These are phyloP conservation scores for Capsicum pubescens DNA, from an alignment of 257 asterid species.

Conservation along the genomic window DNA sequence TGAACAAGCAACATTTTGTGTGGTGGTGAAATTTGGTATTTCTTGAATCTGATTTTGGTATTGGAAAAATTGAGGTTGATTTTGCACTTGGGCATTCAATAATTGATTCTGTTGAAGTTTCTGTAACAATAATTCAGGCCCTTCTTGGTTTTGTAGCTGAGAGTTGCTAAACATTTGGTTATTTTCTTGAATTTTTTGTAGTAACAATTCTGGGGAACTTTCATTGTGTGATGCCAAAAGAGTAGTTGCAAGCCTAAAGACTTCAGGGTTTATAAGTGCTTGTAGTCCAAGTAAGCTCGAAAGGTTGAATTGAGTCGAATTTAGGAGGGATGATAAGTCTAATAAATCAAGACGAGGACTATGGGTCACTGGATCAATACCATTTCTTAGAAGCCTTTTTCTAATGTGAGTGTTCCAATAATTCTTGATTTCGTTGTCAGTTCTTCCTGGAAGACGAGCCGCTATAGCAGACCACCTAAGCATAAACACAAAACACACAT, in stretches of 20 bases:
- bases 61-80: slow-evolving; percentile 43
- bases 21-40: slow-evolving; percentile 34
- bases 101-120: slow-evolving; percentile 39
- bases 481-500: neutral
- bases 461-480: slow-evolving; percentile 90
- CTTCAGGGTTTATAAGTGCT: slow-evolving; percentile 71
- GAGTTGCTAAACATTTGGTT: slow-evolving; percentile 39
- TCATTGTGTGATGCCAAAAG: slow-evolving; percentile 47
- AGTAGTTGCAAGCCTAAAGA: slow-evolving; percentile 51
- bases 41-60: slow-evolving; percentile 51
- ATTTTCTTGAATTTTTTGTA: slow-evolving; percentile 56
- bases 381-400: slow-evolving; percentile 70
- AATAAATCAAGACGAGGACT: slow-evolving; percentile 73
- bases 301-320: slow-evolving; percentile 59
- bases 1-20: slow-evolving; percentile 38
- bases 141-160: slow-evolving; percentile 29
- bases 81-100: slow-evolving; percentile 39
- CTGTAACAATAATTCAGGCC: slow-evolving; percentile 45
- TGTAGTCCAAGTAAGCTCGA: slow-evolving; percentile 67
- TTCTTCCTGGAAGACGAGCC: slow-evolving; percentile 78
- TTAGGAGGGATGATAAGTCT: slow-evolving; percentile 65
- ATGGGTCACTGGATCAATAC: slow-evolving; percentile 89
- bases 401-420: slow-evolving; percentile 86
- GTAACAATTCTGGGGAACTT: slow-evolving; percentile 48
- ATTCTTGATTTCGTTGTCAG: slow-evolving; percentile 89